These are phyloP conservation scores for Botrytis pseudocinerea DNA, from an alignment of 2,329 filamentous ascomycete species.

Conservation along the genomic window DNA sequence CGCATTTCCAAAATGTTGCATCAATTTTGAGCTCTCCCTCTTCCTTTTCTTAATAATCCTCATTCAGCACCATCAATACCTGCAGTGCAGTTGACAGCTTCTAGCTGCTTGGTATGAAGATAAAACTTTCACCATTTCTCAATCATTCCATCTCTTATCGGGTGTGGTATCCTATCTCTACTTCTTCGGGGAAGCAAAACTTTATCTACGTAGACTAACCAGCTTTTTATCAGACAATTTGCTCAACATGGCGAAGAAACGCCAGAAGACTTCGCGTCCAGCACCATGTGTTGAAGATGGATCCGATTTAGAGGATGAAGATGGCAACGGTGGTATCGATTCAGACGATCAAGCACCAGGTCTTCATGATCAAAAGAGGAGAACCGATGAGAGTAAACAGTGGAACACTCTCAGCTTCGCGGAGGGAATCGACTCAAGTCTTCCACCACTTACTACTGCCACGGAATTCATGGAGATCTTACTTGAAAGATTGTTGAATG, in stretches of 20 bases:
- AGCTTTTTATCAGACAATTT: neutral
- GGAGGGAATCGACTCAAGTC: neutral
- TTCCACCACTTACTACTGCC: neutral
- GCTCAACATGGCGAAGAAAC: neutral
- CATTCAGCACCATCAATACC: neutral
- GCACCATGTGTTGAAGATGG: neutral
- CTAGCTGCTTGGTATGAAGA: neutral
- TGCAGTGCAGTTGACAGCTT: neutral
- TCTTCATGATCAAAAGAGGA: neutral
- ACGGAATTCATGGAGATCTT: neutral
- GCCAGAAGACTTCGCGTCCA: neutral
- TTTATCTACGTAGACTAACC: neutral
- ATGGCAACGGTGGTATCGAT: neutral
- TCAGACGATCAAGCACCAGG: neutral
- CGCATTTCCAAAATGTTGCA: neutral
- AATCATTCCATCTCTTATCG: neutral
- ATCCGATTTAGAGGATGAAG: neutral
- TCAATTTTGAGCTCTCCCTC: neutral
- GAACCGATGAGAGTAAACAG: neutral
- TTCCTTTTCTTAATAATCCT: neutral
- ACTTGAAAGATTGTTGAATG: neutral
- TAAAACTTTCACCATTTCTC: neutral
- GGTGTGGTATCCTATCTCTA: neutral
- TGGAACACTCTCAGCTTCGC: neutral
- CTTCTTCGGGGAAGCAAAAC: neutral